These are phyloP conservation scores for Populus hybrid DNA, from an alignment of 441 rosid genomes.

Conservation along the genomic window DNA sequence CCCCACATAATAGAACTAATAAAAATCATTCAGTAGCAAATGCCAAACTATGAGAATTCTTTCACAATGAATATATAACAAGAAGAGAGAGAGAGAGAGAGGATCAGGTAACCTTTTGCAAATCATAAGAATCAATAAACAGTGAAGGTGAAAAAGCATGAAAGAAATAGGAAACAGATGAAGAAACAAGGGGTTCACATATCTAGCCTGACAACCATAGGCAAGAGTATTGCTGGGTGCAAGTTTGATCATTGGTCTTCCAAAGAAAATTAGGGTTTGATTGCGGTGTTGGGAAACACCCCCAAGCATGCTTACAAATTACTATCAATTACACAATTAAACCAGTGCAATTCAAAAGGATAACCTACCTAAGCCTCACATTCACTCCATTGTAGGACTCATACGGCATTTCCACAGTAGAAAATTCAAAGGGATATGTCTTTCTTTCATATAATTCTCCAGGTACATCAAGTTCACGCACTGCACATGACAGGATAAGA, in stretches of 20 bases:
- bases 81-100: background rate
- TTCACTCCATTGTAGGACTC: slow-evolving; percentile 90
- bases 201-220: background rate
- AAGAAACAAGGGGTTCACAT: background rate
- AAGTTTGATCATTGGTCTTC: background rate
- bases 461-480: slow-evolving; percentile 90
- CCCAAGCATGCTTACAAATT: background rate
- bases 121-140: background rate
- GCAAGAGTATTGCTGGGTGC: background rate
- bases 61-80: background rate
- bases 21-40: background rate
- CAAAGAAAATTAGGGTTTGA: background rate
- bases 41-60: background rate
- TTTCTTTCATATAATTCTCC: slow-evolving; percentile 58
- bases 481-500: slow-evolving; percentile 34
- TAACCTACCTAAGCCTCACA: slow-evolving; percentile 75
- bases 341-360: background rate
- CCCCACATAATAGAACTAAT: background rate
- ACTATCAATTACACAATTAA: background rate
- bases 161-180: background rate
- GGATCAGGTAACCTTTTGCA: background rate
- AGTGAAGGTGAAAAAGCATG: background rate
- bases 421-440: slow-evolving; percentile 58
- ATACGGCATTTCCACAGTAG: slow-evolving; percentile 89
- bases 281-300: background rate